Base-by-base conservation (phyloP, 2,329 filamentous ascomycete genomes). In the Calcarisporium arbuscula region DNA sequence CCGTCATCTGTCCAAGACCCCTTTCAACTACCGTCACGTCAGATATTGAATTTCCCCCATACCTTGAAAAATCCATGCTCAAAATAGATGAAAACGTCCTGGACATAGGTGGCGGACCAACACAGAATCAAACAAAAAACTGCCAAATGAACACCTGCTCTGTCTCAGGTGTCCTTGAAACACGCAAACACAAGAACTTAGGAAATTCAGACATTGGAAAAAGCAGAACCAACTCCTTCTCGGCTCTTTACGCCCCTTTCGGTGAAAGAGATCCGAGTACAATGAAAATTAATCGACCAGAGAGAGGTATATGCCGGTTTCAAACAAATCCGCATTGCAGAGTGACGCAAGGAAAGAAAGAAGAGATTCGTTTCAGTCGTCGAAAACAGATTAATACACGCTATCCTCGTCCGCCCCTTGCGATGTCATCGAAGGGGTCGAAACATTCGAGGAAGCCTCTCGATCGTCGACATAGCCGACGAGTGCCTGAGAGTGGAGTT, bases 401-500 rank as follows among this genome's bases (percentile, higher is more conserved):
- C 78, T 82, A 52, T 81, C 77, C 62, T 83, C 79, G 51, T 84
- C 80, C 30, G 72, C 77, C 36, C 78, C 80, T 53, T 82, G 80
- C 31, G 80, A 83, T 36, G 72, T 81, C 77, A 83, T 83, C 42
- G 79, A 82, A 36, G 79, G 79, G 38, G 78, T 82, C 31, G 79
- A 81, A 32, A 77, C 77, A 48, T 76, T 78, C n/a, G 76, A 79
- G 47, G 77, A 80, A 48, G 70, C 77, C 59, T 82, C 77, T 49
- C 77, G 69, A 50, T 89, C 84, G 58, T 95, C 90, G 57, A 95
- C 88, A 55, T 95, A 96, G 60, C 90, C 89, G 47, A 90, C 79
- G 21, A 98, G 80, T 46, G 92, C 89, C 67, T 96, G 89, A 23
- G 89, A 85, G 64, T 96, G 90, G 39, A 95, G 79, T 57, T 94